Evolutionary conservation across 176 grass and related monocot genomes (phyloP), one percentile per base, ranked within the genome.

Genomic region (Aechmea fasciata): DNA sequence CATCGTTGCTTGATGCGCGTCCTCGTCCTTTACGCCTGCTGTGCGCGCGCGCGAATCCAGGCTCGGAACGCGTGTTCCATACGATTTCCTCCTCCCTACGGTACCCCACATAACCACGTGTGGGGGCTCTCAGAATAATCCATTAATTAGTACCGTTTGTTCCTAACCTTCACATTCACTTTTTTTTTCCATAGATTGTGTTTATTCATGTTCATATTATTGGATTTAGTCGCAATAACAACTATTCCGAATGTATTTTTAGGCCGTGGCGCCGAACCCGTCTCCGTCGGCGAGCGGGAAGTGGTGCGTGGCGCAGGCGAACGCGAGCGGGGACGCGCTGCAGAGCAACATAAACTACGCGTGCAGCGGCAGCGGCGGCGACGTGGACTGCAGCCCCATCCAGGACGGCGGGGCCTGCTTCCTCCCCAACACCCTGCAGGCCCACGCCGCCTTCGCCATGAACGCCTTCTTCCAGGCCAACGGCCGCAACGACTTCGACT

Each of bases 271-370:
- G 13, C 70, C 22, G 22, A 50, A 50, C 49, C 53, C 76, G 13
- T 47, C 68, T 0, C 52, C 71, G 9, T 74, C 72, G 9, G 20
- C 18, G 49, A 5, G 48, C 47, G 54, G 22, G 53, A 71, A 77
- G 49, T 86, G 83, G 83, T 86, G 83, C 19, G 78, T 86, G 49
- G 69, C 78, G 9, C 64, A 69, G 49, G 48, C 57, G 20, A 52
- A 70, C 29, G 66, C 72, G 4, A 71, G 12, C 11, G 1, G 1
- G 13, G 67, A 24, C 3, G 65, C 20, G 8, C 55, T 85, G 72
- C 83, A 85, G 57, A 64, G 18, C 61, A 80, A 77, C 67, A 80
- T 80, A 28, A 73, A 85, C 61, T 85, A 85, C 65, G 77, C 83
- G 3, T 85, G 83, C 51, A 65, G 75, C 52, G 61, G 52, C 52